These are phyloP conservation scores for Cytidiella melzeri DNA, from an alignment of 768 basidiomycete species.

Conservation along the genomic window DNA sequence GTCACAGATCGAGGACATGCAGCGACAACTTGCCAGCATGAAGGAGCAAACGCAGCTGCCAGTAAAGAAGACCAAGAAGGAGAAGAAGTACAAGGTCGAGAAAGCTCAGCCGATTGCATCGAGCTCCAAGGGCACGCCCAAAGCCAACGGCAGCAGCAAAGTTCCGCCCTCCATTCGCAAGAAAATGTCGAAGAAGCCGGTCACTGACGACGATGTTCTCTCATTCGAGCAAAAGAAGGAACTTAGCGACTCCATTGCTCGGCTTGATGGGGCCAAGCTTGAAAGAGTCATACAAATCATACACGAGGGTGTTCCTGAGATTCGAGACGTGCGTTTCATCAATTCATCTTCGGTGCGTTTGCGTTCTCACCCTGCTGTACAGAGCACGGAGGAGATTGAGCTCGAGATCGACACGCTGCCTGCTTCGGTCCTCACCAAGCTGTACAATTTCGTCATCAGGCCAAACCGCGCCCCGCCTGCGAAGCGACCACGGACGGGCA, in stretches of 20 bases:
- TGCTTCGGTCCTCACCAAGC: slow-evolving; percentile 76
- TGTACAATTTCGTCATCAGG: slow-evolving; percentile 93
- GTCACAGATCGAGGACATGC: slow-evolving; percentile 73
- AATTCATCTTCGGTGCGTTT: slow-evolving; percentile 9
- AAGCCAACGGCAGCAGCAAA: slow-evolving; percentile 37
- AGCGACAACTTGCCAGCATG: slow-evolving; percentile 57
- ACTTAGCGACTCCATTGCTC: slow-evolving; percentile 87
- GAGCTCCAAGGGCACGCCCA: slow-evolving; percentile 47
- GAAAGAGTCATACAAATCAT: slow-evolving; percentile 94
- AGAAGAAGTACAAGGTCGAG: slow-evolving; percentile 61
- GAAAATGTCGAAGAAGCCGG: slow-evolving; percentile 55
- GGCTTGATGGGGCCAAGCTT: slow-evolving; percentile 76
- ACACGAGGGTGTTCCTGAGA: slow-evolving; percentile 88
- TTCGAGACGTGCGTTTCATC: slow-evolving; percentile 71
- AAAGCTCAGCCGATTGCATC: slow-evolving; percentile 48
- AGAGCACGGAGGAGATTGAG: slow-evolving; percentile 98
- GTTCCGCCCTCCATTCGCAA: slow-evolving; percentile 37
- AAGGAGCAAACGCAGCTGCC: slow-evolving; percentile 33
- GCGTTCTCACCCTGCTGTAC: slow-evolving; percentile 17
- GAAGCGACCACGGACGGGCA: slow-evolving; percentile 61
- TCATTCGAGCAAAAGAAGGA: slow-evolving; percentile 98
- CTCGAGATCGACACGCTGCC: slow-evolving; percentile 94
- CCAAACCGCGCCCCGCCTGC: slow-evolving; percentile 54
- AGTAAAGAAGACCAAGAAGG: slow-evolving; percentile 54
- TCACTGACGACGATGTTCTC: slow-evolving; percentile 73